A percentile compares a stretch with the other conserved stretches of the same genome.
Conservation (phyloP, 1,284 basidiomycete species). For the Ceratobasidium sp. region DNA sequence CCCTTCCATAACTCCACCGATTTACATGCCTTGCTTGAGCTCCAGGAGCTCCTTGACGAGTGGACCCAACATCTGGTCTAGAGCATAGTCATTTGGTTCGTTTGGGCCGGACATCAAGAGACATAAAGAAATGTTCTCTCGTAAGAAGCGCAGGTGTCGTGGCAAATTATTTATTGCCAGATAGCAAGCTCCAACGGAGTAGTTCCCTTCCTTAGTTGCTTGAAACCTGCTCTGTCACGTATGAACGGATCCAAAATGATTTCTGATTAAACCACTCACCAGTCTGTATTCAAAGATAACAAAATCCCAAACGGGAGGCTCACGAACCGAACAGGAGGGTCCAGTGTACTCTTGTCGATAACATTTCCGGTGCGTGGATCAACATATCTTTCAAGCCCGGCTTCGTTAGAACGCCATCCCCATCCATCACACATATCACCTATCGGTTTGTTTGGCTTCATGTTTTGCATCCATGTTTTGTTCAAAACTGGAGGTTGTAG, state of each 20-base stretch:
- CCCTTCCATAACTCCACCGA: constrained; percentile 1
- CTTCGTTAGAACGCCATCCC: constrained; percentile 2
- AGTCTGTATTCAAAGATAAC: constrained; percentile 5
- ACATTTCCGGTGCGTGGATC: too few relatives aligned
- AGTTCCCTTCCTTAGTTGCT: constrained; percentile 2
- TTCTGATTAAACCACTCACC: not conserved
- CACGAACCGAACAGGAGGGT: constrained; percentile 12
- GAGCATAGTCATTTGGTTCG: too few relatives aligned
- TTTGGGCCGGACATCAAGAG: constrained; percentile 25
- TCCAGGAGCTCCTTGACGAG: not conserved
- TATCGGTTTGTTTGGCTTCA: not conserved
- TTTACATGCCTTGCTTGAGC: not conserved
- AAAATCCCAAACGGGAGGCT: constrained; percentile 8
- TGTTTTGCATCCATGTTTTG: constrained; percentile 12
- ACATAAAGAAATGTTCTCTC: constrained; percentile 9
- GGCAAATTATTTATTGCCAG: constrained; percentile 18
- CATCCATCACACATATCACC: constrained; percentile 13
- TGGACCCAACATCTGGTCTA: constrained; percentile 20
- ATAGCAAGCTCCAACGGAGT: constrained; percentile 4
- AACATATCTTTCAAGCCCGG: not conserved
- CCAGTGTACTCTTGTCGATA: not conserved
- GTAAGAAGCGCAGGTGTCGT: not conserved
- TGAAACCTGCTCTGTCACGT: not conserved
- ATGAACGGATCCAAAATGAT: not conserved
- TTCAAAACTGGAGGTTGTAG: not conserved